Evolutionary conservation across 441 rosid species (phyloP).

Genomic region (Erodium texanum): DNA sequence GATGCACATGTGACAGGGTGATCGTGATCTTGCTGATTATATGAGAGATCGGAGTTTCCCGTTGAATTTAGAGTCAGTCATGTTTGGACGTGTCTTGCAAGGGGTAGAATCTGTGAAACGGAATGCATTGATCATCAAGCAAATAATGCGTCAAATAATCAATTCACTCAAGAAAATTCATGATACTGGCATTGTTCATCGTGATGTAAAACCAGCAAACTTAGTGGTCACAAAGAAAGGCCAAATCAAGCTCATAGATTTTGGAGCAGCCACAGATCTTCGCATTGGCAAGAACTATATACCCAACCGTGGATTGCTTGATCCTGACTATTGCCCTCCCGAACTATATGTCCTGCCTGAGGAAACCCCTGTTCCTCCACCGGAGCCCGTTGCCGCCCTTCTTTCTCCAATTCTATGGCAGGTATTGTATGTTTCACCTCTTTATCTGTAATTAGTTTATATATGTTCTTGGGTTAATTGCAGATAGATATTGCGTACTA

Average conservation of each 20-base stretch:
- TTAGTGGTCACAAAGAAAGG: conserved; percentile 88
- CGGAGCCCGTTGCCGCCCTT: conserved; percentile 86
- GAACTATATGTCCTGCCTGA: conserved; percentile 91
- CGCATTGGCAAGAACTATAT: conserved; percentile 88
- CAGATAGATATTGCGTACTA: too few species aligned
- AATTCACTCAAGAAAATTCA: conserved; percentile 83
- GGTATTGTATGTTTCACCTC: conserved; percentile 28
- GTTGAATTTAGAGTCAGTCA: conserved; percentile 62
- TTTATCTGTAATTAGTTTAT: too few species aligned
- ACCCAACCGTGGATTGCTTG: conserved; percentile 56
- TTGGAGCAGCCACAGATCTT: conserved; percentile 95
- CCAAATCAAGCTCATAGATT: conserved; percentile 86
- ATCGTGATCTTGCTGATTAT: conserved; percentile 74
- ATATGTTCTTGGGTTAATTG: too few species aligned
- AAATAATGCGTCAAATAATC: conserved; percentile 82
- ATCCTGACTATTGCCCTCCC: conserved; percentile 91
- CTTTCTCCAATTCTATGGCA: conserved; percentile 91
- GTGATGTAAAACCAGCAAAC: conserved; percentile 89
- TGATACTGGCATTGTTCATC: conserved; percentile 79
- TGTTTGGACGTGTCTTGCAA: conserved; percentile 76
- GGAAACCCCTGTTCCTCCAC: conserved; percentile 93
- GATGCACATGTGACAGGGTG: conserved; percentile 44
- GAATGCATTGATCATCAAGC: conserved; percentile 77
- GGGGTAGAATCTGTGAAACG: conserved; percentile 70
- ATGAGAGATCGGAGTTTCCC: conserved; percentile 85